These are phyloP conservation scores for Aphanomyces stellatus DNA, from an alignment of 352 stramenopile species.

Conservation along the genomic window DNA sequence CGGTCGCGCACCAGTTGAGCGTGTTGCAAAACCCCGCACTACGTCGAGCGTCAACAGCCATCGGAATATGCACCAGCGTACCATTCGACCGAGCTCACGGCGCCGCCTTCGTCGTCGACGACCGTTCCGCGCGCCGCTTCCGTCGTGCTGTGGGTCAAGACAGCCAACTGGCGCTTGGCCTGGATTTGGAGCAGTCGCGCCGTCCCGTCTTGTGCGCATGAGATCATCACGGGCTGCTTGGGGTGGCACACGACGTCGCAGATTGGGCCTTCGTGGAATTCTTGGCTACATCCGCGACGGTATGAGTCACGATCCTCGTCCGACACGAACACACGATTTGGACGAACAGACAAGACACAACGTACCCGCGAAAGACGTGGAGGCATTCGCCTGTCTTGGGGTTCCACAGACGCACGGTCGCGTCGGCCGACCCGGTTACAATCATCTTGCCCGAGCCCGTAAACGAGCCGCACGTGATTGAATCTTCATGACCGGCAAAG, in stretches of 20 bases:
- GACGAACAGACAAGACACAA: not conserved
- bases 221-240: slow-evolving; percentile 89
- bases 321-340: not conserved
- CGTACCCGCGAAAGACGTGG: slow-evolving; percentile 80
- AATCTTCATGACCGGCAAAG: slow-evolving; percentile 95
- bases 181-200: slow-evolving; percentile 90
- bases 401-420: slow-evolving; percentile 94
- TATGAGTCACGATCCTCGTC: slow-evolving; percentile 7
- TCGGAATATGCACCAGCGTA: slow-evolving; percentile 23
- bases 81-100: slow-evolving; percentile 83
- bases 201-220: slow-evolving; percentile 90
- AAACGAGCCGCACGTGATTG: slow-evolving; percentile 91
- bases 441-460: slow-evolving; percentile 94
- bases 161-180: slow-evolving; percentile 91
- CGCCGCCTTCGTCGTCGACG: slow-evolving; percentile 37
- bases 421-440: slow-evolving; percentile 88
- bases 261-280: slow-evolving; percentile 82
- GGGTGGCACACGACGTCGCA: slow-evolving; percentile 88
- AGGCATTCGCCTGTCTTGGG: slow-evolving; percentile 92
- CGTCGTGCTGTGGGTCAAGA: slow-evolving; percentile 60
- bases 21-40: slow-evolving; percentile 91
- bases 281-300: slow-evolving; percentile 37
- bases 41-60: not conserved
- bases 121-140: slow-evolving; percentile 40
- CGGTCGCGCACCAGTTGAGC: slow-evolving; percentile 93